Evolutionary conservation across 768 basidiomycete species (phyloP), one percentile per base, ranked within the genome.

Genomic region (Leccinum pellstonianum): DNA sequence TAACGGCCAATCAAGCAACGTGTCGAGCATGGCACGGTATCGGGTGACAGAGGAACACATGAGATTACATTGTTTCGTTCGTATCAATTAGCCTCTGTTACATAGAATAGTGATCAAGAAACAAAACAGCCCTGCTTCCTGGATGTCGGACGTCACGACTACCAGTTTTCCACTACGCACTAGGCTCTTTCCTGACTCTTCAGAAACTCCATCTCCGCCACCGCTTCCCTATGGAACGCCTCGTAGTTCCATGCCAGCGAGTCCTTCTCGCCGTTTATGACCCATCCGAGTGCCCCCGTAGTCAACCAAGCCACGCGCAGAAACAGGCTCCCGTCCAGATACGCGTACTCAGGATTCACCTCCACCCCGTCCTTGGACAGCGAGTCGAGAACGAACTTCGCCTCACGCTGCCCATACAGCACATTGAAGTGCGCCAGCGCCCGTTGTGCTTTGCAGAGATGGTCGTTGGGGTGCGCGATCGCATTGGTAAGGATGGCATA

Each of bases 311-410:
- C 87, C 0, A 76, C 75, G 49, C 86, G 76, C 38, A 86, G 63
- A 67, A 91, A 91, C 52, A 91, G 64, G 17, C 81, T 82, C 9
- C 88, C 88, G 67, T 90, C 88, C 11, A 83, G 64, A 35, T 68
- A 68, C 2, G 62, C 73, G n/a, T 81, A 86, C 14, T 77, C 74
- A 47, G 86, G 70, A 53, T 83, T 75, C 12, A 78, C 78, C 1
- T 66, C 66, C 27, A 72, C 64, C 53, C 60, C 62, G 12, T 71
- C 70, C 31, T 64, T 67, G 27, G 41, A 52, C 9, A 72, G 54
- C 2, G 64, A 64, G 1, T 67, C 64, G 25, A 74, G 38, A 12
- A 71, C 66, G 48, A 76, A 81, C 4, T 76, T 77, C 1, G 69
- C 61, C 49, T 69, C 56, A 1, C 80, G 74, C 31, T 66, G 62